These are phyloP conservation scores for Hypoxylon crocopeplum DNA, from an alignment of 495 filamentous ascomycete genomes.

Conservation along the genomic window DNA sequence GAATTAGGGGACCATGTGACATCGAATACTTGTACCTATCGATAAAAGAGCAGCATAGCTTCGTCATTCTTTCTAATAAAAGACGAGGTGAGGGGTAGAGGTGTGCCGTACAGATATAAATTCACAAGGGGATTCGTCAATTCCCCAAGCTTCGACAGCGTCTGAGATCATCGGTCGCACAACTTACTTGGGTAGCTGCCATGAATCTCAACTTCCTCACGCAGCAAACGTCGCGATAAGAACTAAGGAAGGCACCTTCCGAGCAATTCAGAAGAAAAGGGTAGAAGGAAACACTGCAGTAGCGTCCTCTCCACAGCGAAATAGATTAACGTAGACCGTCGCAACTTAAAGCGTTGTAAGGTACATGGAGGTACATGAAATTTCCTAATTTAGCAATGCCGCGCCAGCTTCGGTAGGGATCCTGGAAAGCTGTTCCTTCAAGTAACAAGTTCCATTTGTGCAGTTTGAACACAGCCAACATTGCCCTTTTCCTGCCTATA, in stretches of 20 bases:
- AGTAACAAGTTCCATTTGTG: constrained; percentile 4
- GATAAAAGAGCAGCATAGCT: constrained; percentile 13
- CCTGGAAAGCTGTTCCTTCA: constrained; percentile 6
- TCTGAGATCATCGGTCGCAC: constrained; percentile 13
- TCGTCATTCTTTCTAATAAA: constrained; percentile 25
- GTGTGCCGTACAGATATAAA: constrained; percentile 10
- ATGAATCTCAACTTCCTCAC: constrained; percentile 7
- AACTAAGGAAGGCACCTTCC: constrained; percentile 2
- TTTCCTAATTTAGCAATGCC: constrained; percentile 10
- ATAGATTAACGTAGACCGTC: too few relatives aligned
- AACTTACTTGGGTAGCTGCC: constrained; percentile 20
- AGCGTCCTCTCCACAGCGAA: constrained; percentile 16
- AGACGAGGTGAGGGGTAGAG: constrained; percentile 20
- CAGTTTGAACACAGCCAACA: background rate
- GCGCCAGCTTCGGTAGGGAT: constrained; percentile 5
- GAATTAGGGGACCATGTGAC: constrained; percentile 14
- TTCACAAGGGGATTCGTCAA: constrained; percentile 31
- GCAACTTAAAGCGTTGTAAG: background rate
- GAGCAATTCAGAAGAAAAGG: too few relatives aligned
- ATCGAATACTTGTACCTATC: constrained; percentile 9
- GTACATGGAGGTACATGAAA: constrained; percentile 5
- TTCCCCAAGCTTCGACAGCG: constrained; percentile 22
- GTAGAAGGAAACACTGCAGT: too few relatives aligned
- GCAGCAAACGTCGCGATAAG: constrained; percentile 7
- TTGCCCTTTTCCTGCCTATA: background rate